Evolutionary conservation across 176 grass and related monocot genomes (phyloP).

Genomic region (Saccharum officinarum): DNA sequence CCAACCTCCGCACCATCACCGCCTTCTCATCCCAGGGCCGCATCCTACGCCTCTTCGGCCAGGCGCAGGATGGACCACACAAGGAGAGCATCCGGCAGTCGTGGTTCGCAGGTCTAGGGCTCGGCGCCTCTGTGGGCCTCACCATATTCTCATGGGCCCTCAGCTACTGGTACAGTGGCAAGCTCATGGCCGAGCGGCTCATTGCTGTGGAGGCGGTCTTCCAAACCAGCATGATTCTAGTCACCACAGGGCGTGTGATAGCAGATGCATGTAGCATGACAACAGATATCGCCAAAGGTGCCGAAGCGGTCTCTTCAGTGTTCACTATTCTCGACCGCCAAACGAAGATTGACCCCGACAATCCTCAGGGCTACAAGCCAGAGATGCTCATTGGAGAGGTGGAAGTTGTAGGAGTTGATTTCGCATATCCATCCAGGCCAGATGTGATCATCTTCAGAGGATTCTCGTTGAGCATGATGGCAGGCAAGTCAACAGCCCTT

Average conservation of each 20-base stretch:
- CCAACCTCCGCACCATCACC: conserved; percentile 75
- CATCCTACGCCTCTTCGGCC: conserved; percentile 46
- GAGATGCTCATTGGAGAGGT: conserved; percentile 60
- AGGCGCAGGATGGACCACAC: conserved; percentile 60
- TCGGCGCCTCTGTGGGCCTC: conserved; percentile 68
- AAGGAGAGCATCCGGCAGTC: conserved; percentile 68
- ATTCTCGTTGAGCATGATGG: conserved; percentile 68
- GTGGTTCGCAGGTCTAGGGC: conserved; percentile 73
- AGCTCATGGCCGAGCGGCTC: conserved; percentile 53
- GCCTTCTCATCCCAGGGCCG: conserved; percentile 92
- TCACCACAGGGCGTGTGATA: conserved; percentile 83
- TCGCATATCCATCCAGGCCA: conserved; percentile 68
- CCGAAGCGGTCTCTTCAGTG: conserved; percentile 71
- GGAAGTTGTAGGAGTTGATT: conserved; percentile 65
- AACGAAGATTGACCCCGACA: conserved; percentile 64
- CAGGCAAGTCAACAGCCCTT: conserved; percentile 74
- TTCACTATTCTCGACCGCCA: conserved; percentile 68
- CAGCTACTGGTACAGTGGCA: conserved; percentile 87
- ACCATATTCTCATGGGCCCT: conserved; percentile 81
- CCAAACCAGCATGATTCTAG: conserved; percentile 87
- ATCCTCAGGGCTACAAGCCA: conserved; percentile 45
- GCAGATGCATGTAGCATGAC: conserved; percentile 92
- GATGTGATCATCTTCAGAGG: conserved; percentile 69
- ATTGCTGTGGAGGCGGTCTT: conserved; percentile 61
- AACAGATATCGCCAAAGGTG: conserved; percentile 78